Evolutionary conservation across 345 rosid species (phyloP), one percentile per base, ranked within the genome.

Genomic region (Eucalyptus regnans): DNA sequence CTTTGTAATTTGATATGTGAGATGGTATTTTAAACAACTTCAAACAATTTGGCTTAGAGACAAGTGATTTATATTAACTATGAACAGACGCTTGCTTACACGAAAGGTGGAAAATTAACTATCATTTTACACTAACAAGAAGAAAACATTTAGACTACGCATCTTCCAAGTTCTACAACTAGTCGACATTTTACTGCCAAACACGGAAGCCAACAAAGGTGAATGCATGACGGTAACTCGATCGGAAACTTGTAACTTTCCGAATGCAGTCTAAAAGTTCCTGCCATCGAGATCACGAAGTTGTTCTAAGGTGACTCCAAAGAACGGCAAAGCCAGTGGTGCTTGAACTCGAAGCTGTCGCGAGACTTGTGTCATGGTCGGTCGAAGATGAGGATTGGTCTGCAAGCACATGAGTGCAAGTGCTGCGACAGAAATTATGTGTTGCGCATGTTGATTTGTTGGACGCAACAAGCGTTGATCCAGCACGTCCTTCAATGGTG

Each of bases 311-410:
- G 43, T 68, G 43, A 68, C 13, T 33, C 0, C 23, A 68, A 1
- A 33, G 80, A 68, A 16, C 10, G 44, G 80, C 22, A 68, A 16
- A 31, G 6, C 44, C 7, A 5, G 0, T 33, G 80, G 80, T 68
- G 37, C 44, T 33, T 16, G 80, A 68, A 18, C 0, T 18, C 25
- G 44, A 68, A 84, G 50, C 89, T 90, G 31, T 89, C 80, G 80
- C 22, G 79, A 87, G 49, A 87, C 51, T 29, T 6, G 20, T 64
- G 22, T 37, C 93, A 91, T 92, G 27, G 93, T 88, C 6, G 94
- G 94, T 7, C 94, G 91, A 46, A 90, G 56, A 1, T 86, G 71
- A 48, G 94, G 94, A 87, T 91, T 86, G 37, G 88, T 81, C 23
- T 64, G 85, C 76, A 92, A 49, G 50, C 94, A 93, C 29, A 29